Evolutionary conservation across 1,139 yeast genomes (phyloP).

Genomic region (Yamadazyma sp.): DNA sequence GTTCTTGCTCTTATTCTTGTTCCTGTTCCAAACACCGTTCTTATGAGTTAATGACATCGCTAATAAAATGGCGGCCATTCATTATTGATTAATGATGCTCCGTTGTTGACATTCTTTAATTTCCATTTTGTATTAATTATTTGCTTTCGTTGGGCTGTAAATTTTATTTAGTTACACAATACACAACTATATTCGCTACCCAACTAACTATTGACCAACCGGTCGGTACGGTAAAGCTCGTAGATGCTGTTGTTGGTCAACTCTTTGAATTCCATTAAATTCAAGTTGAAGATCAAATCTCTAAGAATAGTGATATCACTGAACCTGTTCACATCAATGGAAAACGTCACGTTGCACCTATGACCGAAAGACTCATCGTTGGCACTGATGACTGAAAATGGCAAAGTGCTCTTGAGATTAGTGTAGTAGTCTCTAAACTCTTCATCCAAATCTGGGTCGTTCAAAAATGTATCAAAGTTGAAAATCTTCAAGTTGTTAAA

Average conservation of each 20-base stretch:
- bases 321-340: conserved; percentile 45
- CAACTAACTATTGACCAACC: conserved; percentile 19
- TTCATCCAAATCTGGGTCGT: conserved; percentile 11
- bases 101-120: neutral
- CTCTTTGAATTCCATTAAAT: conserved; percentile 67
- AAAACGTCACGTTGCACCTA: conserved; percentile 17
- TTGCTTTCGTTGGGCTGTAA: neutral
- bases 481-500: conserved; percentile 47
- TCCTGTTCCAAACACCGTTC: too few species aligned
- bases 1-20: too few species aligned
- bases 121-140: conserved; percentile 3
- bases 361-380: conserved; percentile 10
- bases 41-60: neutral
- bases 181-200: too few species aligned
- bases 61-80: neutral
- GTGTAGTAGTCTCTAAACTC: conserved; percentile 13
- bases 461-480: conserved; percentile 34
- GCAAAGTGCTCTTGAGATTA: conserved; percentile 17
- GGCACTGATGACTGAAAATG: conserved; percentile 24
- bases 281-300: conserved; percentile 62
- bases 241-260: conserved; percentile 58
- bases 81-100: neutral
- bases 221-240: conserved; percentile 54
- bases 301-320: conserved; percentile 59
- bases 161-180: too few species aligned